phyloP scores from a whole-genome alignment of 441 rosid species.

The Pelargonium exstipulatum region DNA sequence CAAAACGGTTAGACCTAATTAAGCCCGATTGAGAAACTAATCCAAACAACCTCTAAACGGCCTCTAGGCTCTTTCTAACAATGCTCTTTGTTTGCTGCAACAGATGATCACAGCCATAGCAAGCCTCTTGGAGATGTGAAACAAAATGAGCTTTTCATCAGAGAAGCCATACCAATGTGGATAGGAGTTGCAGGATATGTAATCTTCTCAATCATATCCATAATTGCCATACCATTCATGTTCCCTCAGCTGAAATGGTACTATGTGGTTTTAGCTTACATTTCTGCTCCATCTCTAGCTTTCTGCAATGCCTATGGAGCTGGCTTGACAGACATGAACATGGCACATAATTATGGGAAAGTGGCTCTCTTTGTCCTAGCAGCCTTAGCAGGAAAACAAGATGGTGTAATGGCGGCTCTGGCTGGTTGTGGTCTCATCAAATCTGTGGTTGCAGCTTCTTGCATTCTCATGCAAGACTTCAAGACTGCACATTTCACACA shows the following conservation, averaged over 20 bases:
- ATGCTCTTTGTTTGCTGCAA: constrained; percentile 22
- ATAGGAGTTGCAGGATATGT: constrained; percentile 62
- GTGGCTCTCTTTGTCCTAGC: constrained; percentile 80
- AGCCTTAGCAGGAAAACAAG: constrained; percentile 48
- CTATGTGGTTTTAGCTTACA: constrained; percentile 67
- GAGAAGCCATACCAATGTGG: constrained; percentile 80
- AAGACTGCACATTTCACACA: constrained; percentile 81
- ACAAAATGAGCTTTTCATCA: constrained; percentile 56
- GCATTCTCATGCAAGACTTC: constrained; percentile 95
- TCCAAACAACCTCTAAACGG: too few relatives aligned
- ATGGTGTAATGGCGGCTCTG: constrained; percentile 75
- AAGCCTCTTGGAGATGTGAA: constrained; percentile 31
- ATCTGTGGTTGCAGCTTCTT: constrained; percentile 70
- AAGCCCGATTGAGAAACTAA: too few relatives aligned
- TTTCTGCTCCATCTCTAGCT: constrained; percentile 75
- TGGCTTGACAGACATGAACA: constrained; percentile 89
- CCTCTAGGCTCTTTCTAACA: neutral
- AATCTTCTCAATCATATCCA: constrained; percentile 53
- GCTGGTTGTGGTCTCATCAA: constrained; percentile 82
- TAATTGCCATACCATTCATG: constrained; percentile 66
- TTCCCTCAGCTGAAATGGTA: constrained; percentile 90
- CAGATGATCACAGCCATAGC: constrained; percentile 21
- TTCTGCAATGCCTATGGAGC: constrained; percentile 98
- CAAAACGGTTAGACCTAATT: too few relatives aligned
- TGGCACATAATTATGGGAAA: constrained; percentile 93